A percentile compares a stretch with the other conserved stretches of the same genome.
Evolutionary conservation across 768 basidiomycete species (phyloP).

Genomic region (Termitomyces sp.): DNA sequence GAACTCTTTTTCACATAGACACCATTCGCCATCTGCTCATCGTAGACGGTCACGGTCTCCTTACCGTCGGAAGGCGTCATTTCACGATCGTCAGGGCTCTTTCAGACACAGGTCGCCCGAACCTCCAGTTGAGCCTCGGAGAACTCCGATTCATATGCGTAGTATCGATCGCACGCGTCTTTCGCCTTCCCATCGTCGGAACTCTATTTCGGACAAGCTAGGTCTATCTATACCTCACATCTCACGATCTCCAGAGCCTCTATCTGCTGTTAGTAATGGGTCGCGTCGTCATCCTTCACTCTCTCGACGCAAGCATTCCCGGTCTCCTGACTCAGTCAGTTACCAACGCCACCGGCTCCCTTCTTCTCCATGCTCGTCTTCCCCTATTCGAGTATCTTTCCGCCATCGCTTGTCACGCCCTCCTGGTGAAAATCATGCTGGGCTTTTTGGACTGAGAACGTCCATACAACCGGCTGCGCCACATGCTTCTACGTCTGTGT

Average conservation of each 20-base stretch:
- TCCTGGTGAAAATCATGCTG: background rate
- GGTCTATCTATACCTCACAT: background rate
- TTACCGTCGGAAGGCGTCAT: background rate
- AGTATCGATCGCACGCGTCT: conserved; percentile 4
- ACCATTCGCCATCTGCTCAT: background rate
- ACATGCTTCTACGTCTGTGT: background rate
- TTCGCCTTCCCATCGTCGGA: background rate
- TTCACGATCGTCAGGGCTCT: background rate
- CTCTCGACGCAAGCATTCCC: background rate
- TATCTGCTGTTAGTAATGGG: background rate
- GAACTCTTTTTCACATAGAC: background rate
- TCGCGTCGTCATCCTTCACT: conserved; percentile 2
- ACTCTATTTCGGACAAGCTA: background rate
- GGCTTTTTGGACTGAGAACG: background rate
- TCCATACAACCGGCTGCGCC: background rate
- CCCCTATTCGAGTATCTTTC: background rate
- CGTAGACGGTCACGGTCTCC: background rate
- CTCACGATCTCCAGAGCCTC: background rate
- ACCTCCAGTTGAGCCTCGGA: background rate
- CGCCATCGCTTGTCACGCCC: conserved; percentile 1
- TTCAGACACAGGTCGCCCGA: background rate
- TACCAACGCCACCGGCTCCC: background rate
- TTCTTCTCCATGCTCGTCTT: background rate
- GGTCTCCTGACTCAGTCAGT: background rate
- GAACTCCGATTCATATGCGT: conserved; percentile 11